Evolutionary conservation across 805 yeast species (phyloP).

Genomic region (Myxozyma melibiosi): DNA sequence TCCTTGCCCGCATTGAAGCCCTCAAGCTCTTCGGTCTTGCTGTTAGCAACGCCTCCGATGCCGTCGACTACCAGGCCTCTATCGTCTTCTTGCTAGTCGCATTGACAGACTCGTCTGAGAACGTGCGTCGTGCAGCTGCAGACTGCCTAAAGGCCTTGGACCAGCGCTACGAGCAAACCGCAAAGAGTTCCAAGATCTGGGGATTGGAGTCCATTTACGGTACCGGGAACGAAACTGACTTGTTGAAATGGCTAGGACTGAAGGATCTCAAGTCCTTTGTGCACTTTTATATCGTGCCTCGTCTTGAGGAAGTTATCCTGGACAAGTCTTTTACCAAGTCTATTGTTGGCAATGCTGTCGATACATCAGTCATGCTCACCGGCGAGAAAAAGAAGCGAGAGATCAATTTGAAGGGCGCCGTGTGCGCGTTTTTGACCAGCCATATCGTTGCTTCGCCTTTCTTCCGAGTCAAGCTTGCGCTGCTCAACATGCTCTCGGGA

Average conservation of each 20-base stretch:
- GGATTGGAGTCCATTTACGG: constrained; percentile 56
- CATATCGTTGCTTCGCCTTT: constrained; percentile 59
- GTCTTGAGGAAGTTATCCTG: constrained; percentile 49
- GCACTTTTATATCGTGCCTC: constrained; percentile 43
- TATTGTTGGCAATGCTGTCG: constrained; percentile 22
- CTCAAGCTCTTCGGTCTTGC: constrained; percentile 34
- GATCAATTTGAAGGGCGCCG: constrained; percentile 44
- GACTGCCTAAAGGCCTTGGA: constrained; percentile 33
- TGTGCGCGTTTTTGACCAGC: constrained; percentile 65
- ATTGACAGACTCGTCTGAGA: constrained; percentile 41
- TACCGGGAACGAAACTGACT: constrained; percentile 45
- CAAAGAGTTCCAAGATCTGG: constrained; percentile 38
- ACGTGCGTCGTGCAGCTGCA: constrained; percentile 41
- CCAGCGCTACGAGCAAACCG: constrained; percentile 30
- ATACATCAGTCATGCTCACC: constrained; percentile 38
- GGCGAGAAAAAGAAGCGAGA: constrained; percentile 33
- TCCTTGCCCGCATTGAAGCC: constrained; percentile 44
- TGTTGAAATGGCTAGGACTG: constrained; percentile 60
- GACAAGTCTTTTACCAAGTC: constrained; percentile 51
- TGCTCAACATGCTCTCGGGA: constrained; percentile 52
- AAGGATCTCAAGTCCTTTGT: constrained; percentile 60
- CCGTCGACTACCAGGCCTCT: constrained; percentile 43
- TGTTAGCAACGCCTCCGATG: constrained; percentile 28
- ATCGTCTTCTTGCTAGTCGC: constrained; percentile 41
- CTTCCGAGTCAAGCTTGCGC: constrained; percentile 58